These are phyloP conservation scores for Clavispora asparagi DNA, from an alignment of 805 yeast genomes.

Conservation along the genomic window DNA sequence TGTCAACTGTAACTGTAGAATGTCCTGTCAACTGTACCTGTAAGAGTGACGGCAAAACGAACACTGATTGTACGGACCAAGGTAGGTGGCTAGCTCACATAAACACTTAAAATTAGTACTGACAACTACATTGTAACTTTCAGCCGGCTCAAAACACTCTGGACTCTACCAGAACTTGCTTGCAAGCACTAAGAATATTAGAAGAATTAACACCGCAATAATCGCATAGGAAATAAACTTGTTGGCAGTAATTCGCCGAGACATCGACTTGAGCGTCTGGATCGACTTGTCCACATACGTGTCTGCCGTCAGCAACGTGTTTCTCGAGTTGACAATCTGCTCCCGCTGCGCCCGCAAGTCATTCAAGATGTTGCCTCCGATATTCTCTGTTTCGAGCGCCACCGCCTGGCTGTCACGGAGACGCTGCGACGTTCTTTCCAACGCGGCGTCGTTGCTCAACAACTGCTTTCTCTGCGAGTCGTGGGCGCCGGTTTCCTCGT, in stretches of 20 bases:
- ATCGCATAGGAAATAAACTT: slow-evolving; percentile 87
- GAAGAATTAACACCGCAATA: slow-evolving; percentile 76
- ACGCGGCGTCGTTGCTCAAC: slow-evolving; percentile 67
- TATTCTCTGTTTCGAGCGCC: slow-evolving; percentile 86
- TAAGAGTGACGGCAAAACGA: too few relatives aligned
- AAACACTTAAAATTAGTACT: too few relatives aligned
- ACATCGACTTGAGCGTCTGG: slow-evolving; percentile 84
- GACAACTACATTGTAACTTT: too few relatives aligned
- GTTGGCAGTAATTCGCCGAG: slow-evolving; percentile 87
- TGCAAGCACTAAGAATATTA: slow-evolving; percentile 77
- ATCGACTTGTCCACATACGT: slow-evolving; percentile 86
- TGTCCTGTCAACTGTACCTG: too few relatives aligned
- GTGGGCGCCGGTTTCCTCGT: slow-evolving; percentile 23
- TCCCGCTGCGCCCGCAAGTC: slow-evolving; percentile 92
- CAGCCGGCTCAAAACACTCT: too few relatives aligned
- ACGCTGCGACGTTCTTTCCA: slow-evolving; percentile 79
- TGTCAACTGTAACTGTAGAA: too few relatives aligned
- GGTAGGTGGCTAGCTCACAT: too few relatives aligned
- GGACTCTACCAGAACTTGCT: slow-evolving; percentile 81
- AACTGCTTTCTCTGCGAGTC: slow-evolving; percentile 78
- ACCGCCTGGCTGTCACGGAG: slow-evolving; percentile 82
- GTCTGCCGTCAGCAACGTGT: slow-evolving; percentile 85
- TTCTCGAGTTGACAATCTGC: slow-evolving; percentile 80
- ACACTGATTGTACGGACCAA: too few relatives aligned
- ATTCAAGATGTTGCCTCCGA: slow-evolving; percentile 85